Evolutionary conservation across 495 filamentous ascomycete genomes (phyloP), one percentile per base, ranked within the genome.

Genomic region (Aspergillus avenaceus): DNA sequence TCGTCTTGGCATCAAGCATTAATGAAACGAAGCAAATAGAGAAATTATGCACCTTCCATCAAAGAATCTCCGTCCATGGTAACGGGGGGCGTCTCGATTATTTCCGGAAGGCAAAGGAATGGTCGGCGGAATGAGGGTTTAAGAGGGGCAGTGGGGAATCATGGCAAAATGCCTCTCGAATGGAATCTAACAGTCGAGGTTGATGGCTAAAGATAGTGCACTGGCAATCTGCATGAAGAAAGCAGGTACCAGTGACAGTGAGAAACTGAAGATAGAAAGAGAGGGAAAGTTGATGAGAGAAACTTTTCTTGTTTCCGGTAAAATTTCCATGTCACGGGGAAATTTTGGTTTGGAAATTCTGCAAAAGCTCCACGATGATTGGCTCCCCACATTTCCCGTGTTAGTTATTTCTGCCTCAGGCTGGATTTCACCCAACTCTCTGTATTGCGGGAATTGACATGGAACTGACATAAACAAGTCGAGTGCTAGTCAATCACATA

Each of bases 121-220:
- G 22, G 27, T 9, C n/a, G 12, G 37, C 26, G 36, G 47, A 28
- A 25, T 40, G 47, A 13, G 28, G 26, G 24, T 24, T 49, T 14
- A 49, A 41, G 36, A 49, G 47, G 47, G 47, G 47, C 9, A 31
- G 26, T 26, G 29, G 18, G 41, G 41, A 28, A 38, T 14, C 38
- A 29, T 45, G 31, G 13, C n/a, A 31, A 45, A 18, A 31, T 19
- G 4, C 24, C 16, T 8, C n/a, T 38, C 16, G 16, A 14, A 18
- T 37, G 32, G 19, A 11, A 12, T 18, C 32, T 14, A 36, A n/a
- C n/a, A n/a, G n/a, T n/a, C n/a, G n/a, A n/a, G n/a, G n/a, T n/a
- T n/a, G n/a, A n/a, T n/a, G n/a, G n/a, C n/a, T n/a, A n/a, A n/a
- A n/a, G n/a, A n/a, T n/a, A n/a, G n/a, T n/a, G n/a, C n/a, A n/a